Base-by-base conservation (phyloP, 2,329 filamentous ascomycete species). In the Scytalidium sp. region DNA sequence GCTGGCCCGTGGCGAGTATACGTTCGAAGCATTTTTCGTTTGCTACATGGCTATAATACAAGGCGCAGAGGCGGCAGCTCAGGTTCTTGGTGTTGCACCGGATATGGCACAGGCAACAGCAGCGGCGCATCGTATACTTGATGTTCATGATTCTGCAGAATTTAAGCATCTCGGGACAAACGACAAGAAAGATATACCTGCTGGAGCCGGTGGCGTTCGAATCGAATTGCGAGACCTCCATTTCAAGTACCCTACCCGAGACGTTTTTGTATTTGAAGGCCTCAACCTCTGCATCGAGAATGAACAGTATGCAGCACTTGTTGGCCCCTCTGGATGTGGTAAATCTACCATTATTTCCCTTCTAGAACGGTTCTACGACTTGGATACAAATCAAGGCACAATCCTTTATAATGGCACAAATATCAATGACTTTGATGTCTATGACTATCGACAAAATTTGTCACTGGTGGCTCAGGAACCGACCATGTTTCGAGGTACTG, bases 401-500 rank as follows among this genome's bases (percentile, higher is more conserved):
- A 83, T 93, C 49, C 70, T 83, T 1, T 78, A 83, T 61, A 82
- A 87, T 60, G 79, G 75, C 6, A 70, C 72, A 45, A 75, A 85
- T 56, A 79, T 90, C 41, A 64, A 70, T 1, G 61, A 71, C 0
- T 64, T 88, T 45, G 79, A 84, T 46, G 74, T 85, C 0, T 75
- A 75, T 52, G 68, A 75, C n/a, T 89, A 89, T 62, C 79, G 87
- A 27, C 72, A 74, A 46, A 69, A 81, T 29, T 72, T 90, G 15
- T 83, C 84, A 1, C 75, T 90, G 0, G 87, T 91, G 0, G 80
- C 84, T 3, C 87, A 91, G 66, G 87, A 91, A 60, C 76, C 87
- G 6, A 83, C 82, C 0, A 73, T 91, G 0, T 90, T 88, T 62
- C 80, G 82, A 60, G 75, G 78, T 19, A 80, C 81, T 1, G 74